Evolutionary conservation across 2,329 filamentous ascomycete genomes (phyloP).

Genomic region (Aspergillus bombycis): DNA sequence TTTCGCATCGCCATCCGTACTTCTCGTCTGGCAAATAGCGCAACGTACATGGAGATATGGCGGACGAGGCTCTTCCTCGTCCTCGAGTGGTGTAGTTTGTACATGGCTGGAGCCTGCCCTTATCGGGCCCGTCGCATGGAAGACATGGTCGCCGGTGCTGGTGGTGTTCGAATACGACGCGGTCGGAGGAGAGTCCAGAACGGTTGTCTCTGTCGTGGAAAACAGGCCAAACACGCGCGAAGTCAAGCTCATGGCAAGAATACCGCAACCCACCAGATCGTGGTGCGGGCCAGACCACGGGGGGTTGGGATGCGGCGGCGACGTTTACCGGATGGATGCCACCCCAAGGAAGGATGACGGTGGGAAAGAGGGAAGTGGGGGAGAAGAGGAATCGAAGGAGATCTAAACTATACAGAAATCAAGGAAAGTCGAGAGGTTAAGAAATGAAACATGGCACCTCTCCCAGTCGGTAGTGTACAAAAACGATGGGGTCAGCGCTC

Average conservation of each 20-base stretch:
- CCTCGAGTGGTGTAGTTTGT: slow-evolving; percentile 46
- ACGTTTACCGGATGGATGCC: slow-evolving; percentile 19
- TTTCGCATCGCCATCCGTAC: background rate
- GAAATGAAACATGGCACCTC: slow-evolving; percentile 22
- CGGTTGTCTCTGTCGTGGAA: slow-evolving; percentile 44
- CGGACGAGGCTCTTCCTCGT: slow-evolving; percentile 61
- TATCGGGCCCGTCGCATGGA: slow-evolving; percentile 19
- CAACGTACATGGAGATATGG: slow-evolving; percentile 65
- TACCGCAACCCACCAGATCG: slow-evolving; percentile 36
- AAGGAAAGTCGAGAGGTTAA: slow-evolving; percentile 13
- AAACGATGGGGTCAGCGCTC: background rate
- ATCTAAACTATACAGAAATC: slow-evolving; percentile 12
- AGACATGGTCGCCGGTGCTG: slow-evolving; percentile 22
- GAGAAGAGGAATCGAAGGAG: slow-evolving; percentile 4
- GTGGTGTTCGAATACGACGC: slow-evolving; percentile 35
- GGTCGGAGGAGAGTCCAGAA: slow-evolving; percentile 30
- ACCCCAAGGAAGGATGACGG: slow-evolving; percentile 16
- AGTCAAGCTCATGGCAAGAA: slow-evolving; percentile 60
- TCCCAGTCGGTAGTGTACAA: slow-evolving; percentile 1
- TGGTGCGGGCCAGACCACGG: slow-evolving; percentile 34
- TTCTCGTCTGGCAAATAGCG: background rate
- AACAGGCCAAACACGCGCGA: slow-evolving; percentile 58
- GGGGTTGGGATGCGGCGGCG: slow-evolving; percentile 29
- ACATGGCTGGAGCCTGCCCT: slow-evolving; percentile 20
- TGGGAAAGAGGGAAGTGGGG: slow-evolving; percentile 13